Percentiles rank a stretch among this genome's conserved stretches.
phyloP scores from a whole-genome alignment of 495 filamentous ascomycete genomes.

The Penicillium argentinense region DNA sequence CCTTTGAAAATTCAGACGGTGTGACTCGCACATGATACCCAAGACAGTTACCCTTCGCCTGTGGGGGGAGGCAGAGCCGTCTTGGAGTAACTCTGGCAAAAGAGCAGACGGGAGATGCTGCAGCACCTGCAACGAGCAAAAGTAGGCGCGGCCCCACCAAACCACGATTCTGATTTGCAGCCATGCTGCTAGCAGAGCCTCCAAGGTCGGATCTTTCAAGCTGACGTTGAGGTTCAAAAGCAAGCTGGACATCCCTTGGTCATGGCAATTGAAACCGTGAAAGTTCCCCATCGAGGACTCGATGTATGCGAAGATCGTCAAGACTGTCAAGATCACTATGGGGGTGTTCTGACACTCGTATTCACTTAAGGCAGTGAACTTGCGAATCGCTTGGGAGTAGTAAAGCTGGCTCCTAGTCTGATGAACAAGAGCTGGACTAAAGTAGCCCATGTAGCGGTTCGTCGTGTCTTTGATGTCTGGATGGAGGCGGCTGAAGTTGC shows the following conservation, averaged over 20 bases:
- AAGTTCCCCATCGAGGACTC: constrained; percentile 33
- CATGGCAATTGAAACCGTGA: constrained; percentile 26
- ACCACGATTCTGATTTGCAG: constrained; percentile 22
- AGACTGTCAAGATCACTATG: constrained; percentile 10
- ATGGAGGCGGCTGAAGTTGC: constrained; percentile 24
- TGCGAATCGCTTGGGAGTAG: constrained; percentile 26
- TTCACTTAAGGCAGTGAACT: constrained; percentile 9
- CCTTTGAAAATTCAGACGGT: constrained; percentile 21
- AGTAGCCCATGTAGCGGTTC: constrained; percentile 7
- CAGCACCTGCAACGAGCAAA: constrained; percentile 20
- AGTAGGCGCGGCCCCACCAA: constrained; percentile 33
- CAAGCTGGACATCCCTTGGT: constrained; percentile 15
- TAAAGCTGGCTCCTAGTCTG: constrained; percentile 29
- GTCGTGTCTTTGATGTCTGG: constrained; percentile 11
- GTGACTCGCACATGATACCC: constrained; percentile 32
- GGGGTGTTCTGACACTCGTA: constrained; percentile 5
- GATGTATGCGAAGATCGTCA: constrained; percentile 28
- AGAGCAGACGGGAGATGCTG: constrained; percentile 9
- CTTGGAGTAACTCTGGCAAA: constrained; percentile 8
- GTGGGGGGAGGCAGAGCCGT: constrained; percentile 7
- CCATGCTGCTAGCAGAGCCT: constrained; percentile 23
- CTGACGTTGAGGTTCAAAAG: constrained; percentile 1
- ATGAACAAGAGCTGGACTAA: constrained; percentile 20
- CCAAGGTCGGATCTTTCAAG: neutral
- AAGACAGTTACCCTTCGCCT: constrained; percentile 21